A percentile compares a stretch with the other conserved stretches of the same genome.
Conservation (phyloP, 306 rosid genomes). For the Myrica gale region DNA sequence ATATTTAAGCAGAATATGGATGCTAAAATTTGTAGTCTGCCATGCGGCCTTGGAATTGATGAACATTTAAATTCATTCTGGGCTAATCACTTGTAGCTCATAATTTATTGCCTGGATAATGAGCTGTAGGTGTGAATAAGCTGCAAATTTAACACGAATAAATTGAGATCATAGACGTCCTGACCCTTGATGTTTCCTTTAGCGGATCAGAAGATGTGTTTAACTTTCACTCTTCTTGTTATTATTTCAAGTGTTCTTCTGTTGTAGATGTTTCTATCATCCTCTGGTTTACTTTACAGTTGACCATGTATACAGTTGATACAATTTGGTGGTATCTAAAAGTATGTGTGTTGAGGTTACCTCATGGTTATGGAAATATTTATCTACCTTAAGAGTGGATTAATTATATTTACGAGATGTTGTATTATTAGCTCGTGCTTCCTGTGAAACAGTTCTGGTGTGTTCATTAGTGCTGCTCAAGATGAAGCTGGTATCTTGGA, state of each 20-base stretch:
- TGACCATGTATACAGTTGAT: background rate
- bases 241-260: background rate
- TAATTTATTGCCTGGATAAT: constrained; percentile 17
- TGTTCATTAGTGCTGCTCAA: constrained; percentile 63
- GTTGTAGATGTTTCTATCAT: background rate
- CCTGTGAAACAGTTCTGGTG: constrained; percentile 65
- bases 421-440: constrained; percentile 21
- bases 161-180: background rate
- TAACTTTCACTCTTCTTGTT: background rate
- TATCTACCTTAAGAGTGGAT: constrained; percentile 4
- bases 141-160: background rate
- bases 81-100: constrained; percentile 9
- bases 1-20: background rate
- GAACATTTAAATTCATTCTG: constrained; percentile 4
- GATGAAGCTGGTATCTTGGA: constrained; percentile 65
- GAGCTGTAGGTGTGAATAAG: background rate
- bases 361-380: constrained; percentile 16
- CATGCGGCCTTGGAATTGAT: constrained; percentile 3
- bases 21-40: background rate
- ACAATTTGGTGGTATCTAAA: background rate
- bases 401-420: constrained; percentile 10
- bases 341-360: constrained; percentile 13
- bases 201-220: background rate
- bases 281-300: constrained; percentile 13
- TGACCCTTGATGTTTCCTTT: background rate